Evolutionary conservation across 2,329 filamentous ascomycete genomes (phyloP), one percentile per base, ranked within the genome.

Genomic region (Cercospora brassicicola): DNA sequence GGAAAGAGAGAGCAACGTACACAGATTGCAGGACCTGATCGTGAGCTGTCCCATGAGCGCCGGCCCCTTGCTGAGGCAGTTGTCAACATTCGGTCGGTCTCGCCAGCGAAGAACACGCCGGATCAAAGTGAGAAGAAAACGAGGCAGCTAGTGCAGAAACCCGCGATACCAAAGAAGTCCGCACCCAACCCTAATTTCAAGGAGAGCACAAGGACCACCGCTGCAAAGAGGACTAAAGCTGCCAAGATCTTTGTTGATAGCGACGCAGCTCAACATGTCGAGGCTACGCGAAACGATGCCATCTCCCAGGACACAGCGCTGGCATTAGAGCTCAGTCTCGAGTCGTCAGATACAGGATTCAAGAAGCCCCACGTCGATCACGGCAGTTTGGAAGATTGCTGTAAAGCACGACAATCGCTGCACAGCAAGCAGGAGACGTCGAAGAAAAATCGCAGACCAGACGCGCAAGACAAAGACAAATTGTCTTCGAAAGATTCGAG

Each of bases 71-170:
- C 55, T n/a, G 63, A 65, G 39, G 30, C 55, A 13, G 42, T 30
- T 13, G 53, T 30, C 51, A 67, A 64, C 33, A 36, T 63, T 26
- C 26, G 53, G 2, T 48, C 65, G 23, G 8, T 42, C 33, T 59
- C 65, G 20, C 56, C 65, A 10, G 63, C 64, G 13, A 63, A 64
- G 57, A 42, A 23, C 4, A n/a, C 45, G 11, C n/a, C 8, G 2
- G 30, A 45, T 8, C 13, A 6, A 28, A 8, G 6, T 28, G 36
- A 28, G 23, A 45, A 28, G 15, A 23, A 48, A 9, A n/a, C 11
- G 13, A 48, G 9, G 55, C 10, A 62, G 28, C 13, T 39, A 62
- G 18, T 56, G 51, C 31, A 51, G 42, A 31, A 45, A 28, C 23
- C 15, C 15, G 53, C 15, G 53, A 31, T 28, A 18, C 53, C 13